Conservation (phyloP, 352 stramenopile species). For the Globisporangium spiculum region DNA sequence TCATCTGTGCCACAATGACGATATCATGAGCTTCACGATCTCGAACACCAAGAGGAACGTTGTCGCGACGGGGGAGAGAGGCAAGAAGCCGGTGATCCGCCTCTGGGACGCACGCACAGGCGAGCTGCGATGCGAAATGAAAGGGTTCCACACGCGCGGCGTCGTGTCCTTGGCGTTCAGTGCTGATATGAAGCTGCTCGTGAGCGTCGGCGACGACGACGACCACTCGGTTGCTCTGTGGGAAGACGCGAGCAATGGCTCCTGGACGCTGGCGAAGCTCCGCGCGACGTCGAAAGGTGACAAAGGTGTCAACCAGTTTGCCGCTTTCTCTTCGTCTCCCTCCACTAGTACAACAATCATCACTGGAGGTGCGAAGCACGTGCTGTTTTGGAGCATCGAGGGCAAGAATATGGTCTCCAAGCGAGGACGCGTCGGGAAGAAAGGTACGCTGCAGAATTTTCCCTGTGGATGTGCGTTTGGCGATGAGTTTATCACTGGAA, state of each 20-base stretch:
- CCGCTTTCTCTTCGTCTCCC: conserved; percentile 29
- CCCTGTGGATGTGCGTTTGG: conserved; percentile 43
- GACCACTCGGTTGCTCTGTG: conserved; percentile 82
- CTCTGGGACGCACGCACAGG: conserved; percentile 85
- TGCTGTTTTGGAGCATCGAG: conserved; percentile 66
- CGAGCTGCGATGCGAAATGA: conserved; percentile 55
- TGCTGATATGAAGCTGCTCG: conserved; percentile 44
- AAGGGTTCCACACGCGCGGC: conserved; percentile 63
- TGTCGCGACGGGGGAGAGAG: conserved; percentile 85
- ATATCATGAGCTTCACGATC: conserved; percentile 84
- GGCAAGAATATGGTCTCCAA: conserved; percentile 49
- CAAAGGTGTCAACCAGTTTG: conserved; percentile 56
- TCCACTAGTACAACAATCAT: conserved; percentile 24
- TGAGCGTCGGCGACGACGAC: conserved; percentile 78
- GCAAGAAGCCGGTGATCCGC: conserved; percentile 68
- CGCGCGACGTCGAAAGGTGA: conserved; percentile 50
- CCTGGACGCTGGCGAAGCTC: conserved; percentile 54
- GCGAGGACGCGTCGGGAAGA: conserved; percentile 63
- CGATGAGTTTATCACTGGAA: conserved; percentile 50
- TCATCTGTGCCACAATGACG: conserved; percentile 79
- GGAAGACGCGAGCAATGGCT: conserved; percentile 60
- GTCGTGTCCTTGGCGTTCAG: conserved; percentile 75
- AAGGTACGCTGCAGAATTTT: conserved; percentile 51
- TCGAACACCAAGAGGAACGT: conserved; percentile 52
- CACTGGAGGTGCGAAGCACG: conserved; percentile 64